Base-by-base conservation (phyloP, 176 grass and related monocot genomes). In the Musa itinerans region DNA sequence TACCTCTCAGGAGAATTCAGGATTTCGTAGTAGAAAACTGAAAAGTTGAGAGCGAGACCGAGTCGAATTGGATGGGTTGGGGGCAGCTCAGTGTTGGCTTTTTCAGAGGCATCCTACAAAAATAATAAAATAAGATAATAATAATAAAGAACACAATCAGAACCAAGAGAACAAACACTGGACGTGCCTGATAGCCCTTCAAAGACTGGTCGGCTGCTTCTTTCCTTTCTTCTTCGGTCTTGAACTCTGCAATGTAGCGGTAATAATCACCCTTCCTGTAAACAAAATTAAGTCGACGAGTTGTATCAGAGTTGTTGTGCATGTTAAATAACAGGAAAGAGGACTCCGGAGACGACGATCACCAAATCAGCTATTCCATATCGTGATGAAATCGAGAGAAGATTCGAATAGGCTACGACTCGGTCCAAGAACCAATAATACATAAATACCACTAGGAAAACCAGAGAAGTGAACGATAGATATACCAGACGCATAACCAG, bases 11-110 rank as follows among this genome's bases (percentile, higher is more conserved):
- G 49, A 15, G 78, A 80, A 61, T 80, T 80, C 57, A 80, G 59
- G 48, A 80, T 80, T 73, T 80, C 57, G n/a, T 73, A 80, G n/a
- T 73, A 73, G 57, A 80, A 80, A 27, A 73, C 78, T 53, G 78
- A 80, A 58, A 73, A 80, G 58, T 80, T 80, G 15, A 80, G 69
- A 15, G 68, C 78, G 10, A 80, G 48, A 64, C 78, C 78, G 6
- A 80, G 78, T 27, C 69, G 69, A 71, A 80, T 80, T 17, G 78
- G 78, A 65, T 73, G 78, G 24, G 78, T 80, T n/a, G 69, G 69
- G 9, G 69, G 57, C 14, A 80, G 48, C 53, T 80, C 69, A n/a
- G 15, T 72, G 53, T 53, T 34, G 21, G 78, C 78, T 73, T 70
- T 80, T 48, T 64, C 71, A 27, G 56, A 64, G 56, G 78, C 78